These are phyloP conservation scores for Echeveria elegans DNA, from an alignment of 164 flowering plant species.

Conservation along the genomic window DNA sequence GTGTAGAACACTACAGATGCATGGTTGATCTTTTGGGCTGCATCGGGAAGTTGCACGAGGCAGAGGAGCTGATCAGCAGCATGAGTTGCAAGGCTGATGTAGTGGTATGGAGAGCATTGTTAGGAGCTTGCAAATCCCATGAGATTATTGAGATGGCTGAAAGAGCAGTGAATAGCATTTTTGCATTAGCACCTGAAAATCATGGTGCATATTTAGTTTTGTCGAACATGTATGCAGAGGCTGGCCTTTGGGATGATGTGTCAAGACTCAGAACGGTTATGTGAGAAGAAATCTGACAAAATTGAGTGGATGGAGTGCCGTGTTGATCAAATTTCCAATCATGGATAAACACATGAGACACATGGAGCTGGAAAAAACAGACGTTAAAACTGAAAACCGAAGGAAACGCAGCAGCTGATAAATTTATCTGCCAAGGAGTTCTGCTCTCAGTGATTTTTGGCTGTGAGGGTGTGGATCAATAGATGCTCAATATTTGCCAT, in stretches of 20 bases:
- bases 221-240: slow-evolving; percentile 31
- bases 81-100: slow-evolving; percentile 49
- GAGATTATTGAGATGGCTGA: slow-evolving; percentile 24
- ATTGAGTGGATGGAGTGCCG: neutral
- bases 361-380: too few species aligned
- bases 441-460: too few species aligned
- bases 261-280: slow-evolving; percentile 6
- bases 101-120: slow-evolving; percentile 46
- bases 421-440: too few species aligned
- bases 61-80: slow-evolving; percentile 24
- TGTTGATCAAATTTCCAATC: too few species aligned
- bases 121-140: slow-evolving; percentile 42
- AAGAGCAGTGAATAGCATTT: slow-evolving; percentile 20
- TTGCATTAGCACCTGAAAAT: slow-evolving; percentile 32
- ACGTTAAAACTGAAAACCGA: too few species aligned
- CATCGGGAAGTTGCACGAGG: slow-evolving; percentile 41
- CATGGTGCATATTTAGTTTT: slow-evolving; percentile 41
- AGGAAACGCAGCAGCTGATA: too few species aligned
- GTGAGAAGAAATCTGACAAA: neutral
- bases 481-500: neutral
- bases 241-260: slow-evolving; percentile 24
- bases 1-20: too few species aligned
- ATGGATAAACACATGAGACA: too few species aligned
- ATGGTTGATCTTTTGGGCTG: too few species aligned
- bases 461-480: too few species aligned